Evolutionary conservation across 2,329 filamentous ascomycete species (phyloP).

Genomic region (Clarireedia homoeocarpa): DNA sequence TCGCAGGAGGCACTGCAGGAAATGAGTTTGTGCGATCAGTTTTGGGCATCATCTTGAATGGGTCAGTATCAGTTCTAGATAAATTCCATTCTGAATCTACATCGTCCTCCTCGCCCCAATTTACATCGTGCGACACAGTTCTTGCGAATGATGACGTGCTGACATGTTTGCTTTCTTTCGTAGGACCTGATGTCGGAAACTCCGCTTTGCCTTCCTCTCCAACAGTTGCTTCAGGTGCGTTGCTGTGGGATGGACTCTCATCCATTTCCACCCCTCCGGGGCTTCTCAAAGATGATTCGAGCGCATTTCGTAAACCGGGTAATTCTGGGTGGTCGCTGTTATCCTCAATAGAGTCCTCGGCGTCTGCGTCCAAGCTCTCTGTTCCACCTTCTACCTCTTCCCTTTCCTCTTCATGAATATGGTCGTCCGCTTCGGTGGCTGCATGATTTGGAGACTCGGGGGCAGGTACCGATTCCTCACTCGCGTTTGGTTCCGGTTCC

Average conservation of each 20-base stretch:
- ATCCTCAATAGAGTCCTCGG: slow-evolving; percentile 5
- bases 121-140: slow-evolving; percentile 55
- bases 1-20: slow-evolving; percentile 43
- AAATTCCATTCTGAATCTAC: slow-evolving; percentile 45
- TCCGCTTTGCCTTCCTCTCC: slow-evolving; percentile 15
- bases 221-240: slow-evolving; percentile 7
- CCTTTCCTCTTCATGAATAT: background rate
- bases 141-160: slow-evolving; percentile 57
- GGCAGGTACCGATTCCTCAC: background rate
- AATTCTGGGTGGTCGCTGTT: slow-evolving; percentile 18
- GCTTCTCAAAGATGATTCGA: slow-evolving; percentile 21
- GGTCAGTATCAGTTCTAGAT: slow-evolving; percentile 44
- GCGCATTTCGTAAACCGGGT: slow-evolving; percentile 21
- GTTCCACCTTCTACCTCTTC: background rate
- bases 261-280: slow-evolving; percentile 24
- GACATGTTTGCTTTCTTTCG: slow-evolving; percentile 43
- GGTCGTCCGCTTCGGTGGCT: background rate
- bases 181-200: slow-evolving; percentile 19
- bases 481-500: background rate
- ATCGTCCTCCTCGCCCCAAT: slow-evolving; percentile 50
- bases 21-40: slow-evolving; percentile 56
- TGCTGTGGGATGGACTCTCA: slow-evolving; percentile 20
- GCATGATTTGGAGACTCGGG: background rate
- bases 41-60: slow-evolving; percentile 51
- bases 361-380: background rate